phyloP scores from a whole-genome alignment of 331 rosid species.

The Pyracantha coccinea region DNA sequence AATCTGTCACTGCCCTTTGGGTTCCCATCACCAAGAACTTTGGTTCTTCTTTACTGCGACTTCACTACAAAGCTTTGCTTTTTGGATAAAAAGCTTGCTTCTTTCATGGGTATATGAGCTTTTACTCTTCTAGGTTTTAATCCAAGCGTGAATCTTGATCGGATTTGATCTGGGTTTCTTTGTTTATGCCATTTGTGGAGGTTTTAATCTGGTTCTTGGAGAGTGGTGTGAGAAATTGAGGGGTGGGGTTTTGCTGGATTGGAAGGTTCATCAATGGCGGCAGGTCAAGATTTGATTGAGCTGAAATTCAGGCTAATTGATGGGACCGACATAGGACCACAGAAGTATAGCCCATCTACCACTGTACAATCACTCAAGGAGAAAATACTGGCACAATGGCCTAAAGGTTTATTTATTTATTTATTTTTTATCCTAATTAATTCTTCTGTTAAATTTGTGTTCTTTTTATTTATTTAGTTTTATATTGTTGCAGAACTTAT shows the following conservation, averaged over 20 bases:
- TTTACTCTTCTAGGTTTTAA: not conserved
- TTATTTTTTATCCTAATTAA: not conserved
- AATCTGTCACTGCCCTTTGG: constrained; percentile 8
- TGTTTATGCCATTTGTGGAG: not conserved
- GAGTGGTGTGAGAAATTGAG: constrained; percentile 21
- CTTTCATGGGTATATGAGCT: constrained; percentile 1
- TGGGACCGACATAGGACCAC: constrained; percentile 41
- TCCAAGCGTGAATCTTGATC: not conserved
- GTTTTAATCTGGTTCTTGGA: constrained; percentile 7
- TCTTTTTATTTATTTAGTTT: not conserved
- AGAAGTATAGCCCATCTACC: constrained; percentile 26
- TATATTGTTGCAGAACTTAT: not conserved
- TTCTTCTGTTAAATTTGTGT: not conserved
- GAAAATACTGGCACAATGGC: constrained; percentile 39
- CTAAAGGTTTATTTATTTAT: constrained; percentile 27
- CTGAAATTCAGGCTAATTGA: constrained; percentile 38
- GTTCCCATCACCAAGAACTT: constrained; percentile 2
- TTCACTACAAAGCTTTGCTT: not conserved
- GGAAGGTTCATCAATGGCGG: constrained; percentile 23
- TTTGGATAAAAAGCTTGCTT: not conserved
- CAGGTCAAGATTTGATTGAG: constrained; percentile 31
- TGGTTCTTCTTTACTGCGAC: constrained; percentile 6
- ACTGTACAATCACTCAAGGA: constrained; percentile 40
- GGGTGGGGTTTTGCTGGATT: constrained; percentile 3
- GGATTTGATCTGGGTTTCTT: constrained; percentile 24